Percentiles rank a stretch among this genome's conserved stretches.
These are phyloP conservation scores for Ceratobasidium sp. DNA, from an alignment of 1,284 basidiomycete species.

Conservation along the genomic window DNA sequence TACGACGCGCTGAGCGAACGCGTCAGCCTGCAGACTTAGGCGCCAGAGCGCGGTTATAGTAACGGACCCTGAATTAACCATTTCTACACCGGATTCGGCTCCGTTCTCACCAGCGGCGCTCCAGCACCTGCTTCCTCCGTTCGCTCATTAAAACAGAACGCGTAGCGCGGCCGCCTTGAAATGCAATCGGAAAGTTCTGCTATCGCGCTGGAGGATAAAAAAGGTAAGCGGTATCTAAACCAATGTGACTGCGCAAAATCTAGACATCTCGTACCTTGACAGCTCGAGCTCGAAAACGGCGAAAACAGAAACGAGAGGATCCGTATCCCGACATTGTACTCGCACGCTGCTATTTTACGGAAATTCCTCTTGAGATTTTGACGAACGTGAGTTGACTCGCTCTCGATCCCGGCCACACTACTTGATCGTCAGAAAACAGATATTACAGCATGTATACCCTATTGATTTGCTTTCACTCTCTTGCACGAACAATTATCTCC, in stretches of 20 bases:
- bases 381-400: slow-evolving; percentile 19
- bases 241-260: neutral
- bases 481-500: slow-evolving; percentile 5
- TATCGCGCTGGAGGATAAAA: neutral
- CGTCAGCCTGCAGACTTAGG: slow-evolving; percentile 39
- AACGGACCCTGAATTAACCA: slow-evolving; percentile 26
- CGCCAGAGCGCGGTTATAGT: neutral
- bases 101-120: neutral
- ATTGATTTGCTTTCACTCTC: slow-evolving; percentile 20
- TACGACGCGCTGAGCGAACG: slow-evolving; percentile 43
- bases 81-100: neutral
- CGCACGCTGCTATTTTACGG: slow-evolving; percentile 22
- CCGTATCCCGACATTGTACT: slow-evolving; percentile 35
- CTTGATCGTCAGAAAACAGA: neutral
- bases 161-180: neutral
- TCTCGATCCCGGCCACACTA: neutral
- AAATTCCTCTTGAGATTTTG: slow-evolving; percentile 25
- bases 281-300: slow-evolving; percentile 18
- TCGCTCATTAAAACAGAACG: neutral
- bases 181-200: neutral
- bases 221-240: neutral
- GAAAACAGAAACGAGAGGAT: slow-evolving; percentile 21
- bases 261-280: neutral
- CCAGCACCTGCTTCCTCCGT: neutral
- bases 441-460: slow-evolving; percentile 31